These are phyloP conservation scores for Hanseniaspora opuntiae DNA, from an alignment of 805 yeast genomes.

Conservation along the genomic window DNA sequence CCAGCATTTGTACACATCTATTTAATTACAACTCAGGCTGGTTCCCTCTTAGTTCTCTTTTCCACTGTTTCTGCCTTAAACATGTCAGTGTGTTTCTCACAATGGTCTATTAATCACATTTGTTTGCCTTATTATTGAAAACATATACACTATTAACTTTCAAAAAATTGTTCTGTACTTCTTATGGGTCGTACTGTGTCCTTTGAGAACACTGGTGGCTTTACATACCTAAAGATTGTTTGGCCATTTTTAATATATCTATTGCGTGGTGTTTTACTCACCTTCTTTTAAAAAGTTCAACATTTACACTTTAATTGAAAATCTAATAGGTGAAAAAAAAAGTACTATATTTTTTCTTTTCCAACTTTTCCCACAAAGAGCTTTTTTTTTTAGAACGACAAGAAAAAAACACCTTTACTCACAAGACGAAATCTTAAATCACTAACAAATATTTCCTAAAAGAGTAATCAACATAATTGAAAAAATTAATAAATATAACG, in stretches of 20 bases:
- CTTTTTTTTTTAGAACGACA: not conserved
- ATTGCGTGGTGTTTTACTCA: constrained; percentile 11
- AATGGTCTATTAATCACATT: too few species aligned
- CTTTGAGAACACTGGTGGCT: not conserved
- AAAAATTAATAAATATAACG: not conserved
- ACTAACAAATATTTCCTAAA: not conserved
- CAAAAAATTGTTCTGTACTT: not conserved
- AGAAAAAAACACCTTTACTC: too few species aligned
- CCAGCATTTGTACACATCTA: too few species aligned
- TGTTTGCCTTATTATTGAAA: too few species aligned
- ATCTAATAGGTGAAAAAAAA: not conserved
- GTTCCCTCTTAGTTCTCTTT: too few species aligned
- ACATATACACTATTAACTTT: not conserved
- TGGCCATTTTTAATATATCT: constrained; percentile 29
- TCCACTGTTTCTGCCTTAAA: too few species aligned
- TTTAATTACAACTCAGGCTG: too few species aligned
- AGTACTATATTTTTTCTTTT: not conserved
- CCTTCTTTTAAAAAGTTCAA: not conserved
- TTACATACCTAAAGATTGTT: constrained; percentile 38
- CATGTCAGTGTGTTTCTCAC: too few species aligned
- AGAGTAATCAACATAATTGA: not conserved
- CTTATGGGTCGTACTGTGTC: too few species aligned
- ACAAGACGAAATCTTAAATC: not conserved
- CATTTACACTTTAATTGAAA: not conserved
- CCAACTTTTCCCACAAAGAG: not conserved